Percentiles rank a stretch among this genome's conserved stretches.
phyloP scores from a whole-genome alignment of 768 basidiomycete species.

The Chalciporus chontae region DNA sequence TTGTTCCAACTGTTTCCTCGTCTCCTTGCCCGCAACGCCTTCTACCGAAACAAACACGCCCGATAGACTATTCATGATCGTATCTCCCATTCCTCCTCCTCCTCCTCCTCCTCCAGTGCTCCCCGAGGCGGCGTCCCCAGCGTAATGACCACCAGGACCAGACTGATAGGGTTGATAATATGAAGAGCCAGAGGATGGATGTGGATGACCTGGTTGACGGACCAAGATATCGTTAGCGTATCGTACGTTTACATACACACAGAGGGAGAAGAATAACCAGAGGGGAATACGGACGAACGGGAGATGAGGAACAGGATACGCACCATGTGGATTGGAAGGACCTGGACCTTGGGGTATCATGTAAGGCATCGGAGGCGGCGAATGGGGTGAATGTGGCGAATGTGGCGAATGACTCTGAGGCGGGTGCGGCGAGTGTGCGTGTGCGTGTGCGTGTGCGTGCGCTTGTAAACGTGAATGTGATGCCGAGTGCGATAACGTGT shows the following conservation, averaged over 20 bases:
- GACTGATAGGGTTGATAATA: slow-evolving; percentile 12
- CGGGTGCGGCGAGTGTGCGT: neutral
- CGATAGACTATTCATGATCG: neutral
- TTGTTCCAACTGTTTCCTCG: slow-evolving; percentile 47
- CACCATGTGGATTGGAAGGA: no score
- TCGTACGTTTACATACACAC: neutral
- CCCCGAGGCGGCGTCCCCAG: no score
- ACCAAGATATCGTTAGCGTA: neutral
- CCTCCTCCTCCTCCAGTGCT: neutral
- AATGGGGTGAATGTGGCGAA: neutral
- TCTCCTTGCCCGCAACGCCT: slow-evolving; percentile 51
- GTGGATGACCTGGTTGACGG: slow-evolving; percentile 6
- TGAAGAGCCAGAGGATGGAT: slow-evolving; percentile 5
- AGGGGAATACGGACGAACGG: no score
- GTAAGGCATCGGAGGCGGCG: no score
- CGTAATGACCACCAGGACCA: neutral
- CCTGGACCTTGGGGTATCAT: no score
- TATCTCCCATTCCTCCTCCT: slow-evolving; percentile 26
- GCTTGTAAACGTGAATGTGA: neutral
- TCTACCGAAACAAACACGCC: slow-evolving; percentile 50
- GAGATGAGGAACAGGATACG: no score
- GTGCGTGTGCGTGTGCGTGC: no score
- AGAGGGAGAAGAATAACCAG: no score
- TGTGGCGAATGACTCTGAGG: neutral
- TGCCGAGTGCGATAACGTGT: neutral